phyloP scores from a whole-genome alignment of 129 eudicot genomes.

The Centella asiatica region DNA sequence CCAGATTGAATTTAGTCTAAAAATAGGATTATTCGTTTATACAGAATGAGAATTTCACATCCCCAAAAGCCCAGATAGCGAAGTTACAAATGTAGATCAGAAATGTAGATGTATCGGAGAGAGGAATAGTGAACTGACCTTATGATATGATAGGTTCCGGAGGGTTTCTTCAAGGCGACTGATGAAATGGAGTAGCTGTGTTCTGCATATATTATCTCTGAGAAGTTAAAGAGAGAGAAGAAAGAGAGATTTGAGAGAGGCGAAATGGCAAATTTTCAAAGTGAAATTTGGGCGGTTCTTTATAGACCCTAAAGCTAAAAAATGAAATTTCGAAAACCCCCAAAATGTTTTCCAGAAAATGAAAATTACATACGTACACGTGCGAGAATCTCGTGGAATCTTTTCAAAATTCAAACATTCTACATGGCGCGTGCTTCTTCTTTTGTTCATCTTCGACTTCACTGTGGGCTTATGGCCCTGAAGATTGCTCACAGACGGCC shows the following conservation, averaged over 20 bases:
- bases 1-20: too few species aligned
- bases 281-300: slow-evolving; percentile 29
- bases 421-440: too few species aligned
- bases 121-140: not conserved
- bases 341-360: too few species aligned
- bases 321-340: slow-evolving; percentile 3
- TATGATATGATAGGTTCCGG: not conserved
- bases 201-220: not conserved
- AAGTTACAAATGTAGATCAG: too few species aligned
- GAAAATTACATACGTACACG: too few species aligned
- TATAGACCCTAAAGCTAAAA: slow-evolving; percentile 6
- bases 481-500: too few species aligned
- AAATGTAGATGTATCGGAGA: not conserved
- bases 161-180: not conserved
- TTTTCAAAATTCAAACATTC: too few species aligned
- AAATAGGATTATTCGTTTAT: too few species aligned
- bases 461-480: too few species aligned
- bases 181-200: not conserved
- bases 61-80: too few species aligned
- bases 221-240: not conserved
- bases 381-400: too few species aligned
- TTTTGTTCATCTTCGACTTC: too few species aligned
- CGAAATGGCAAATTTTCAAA: slow-evolving; percentile 34
- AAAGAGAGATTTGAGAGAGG: slow-evolving; percentile 16
- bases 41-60: not conserved